phyloP scores from a whole-genome alignment of 2,329 filamentous ascomycete genomes.

The Thielaviopsis musarum region DNA sequence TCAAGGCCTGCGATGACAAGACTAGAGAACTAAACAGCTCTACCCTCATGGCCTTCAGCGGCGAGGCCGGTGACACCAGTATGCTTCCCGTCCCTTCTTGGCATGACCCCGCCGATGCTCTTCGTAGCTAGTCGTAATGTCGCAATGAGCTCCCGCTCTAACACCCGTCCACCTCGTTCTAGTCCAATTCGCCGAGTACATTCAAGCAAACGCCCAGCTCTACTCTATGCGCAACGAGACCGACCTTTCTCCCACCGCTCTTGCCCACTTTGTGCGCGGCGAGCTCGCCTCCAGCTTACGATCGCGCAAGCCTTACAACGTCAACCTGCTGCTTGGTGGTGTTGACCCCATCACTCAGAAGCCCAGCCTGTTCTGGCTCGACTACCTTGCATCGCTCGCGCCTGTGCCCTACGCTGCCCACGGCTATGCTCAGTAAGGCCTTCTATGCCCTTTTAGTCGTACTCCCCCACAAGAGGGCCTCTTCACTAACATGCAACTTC shows the following conservation, averaged over 20 bases:
- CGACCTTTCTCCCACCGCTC: conserved; percentile 74
- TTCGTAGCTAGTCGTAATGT: not conserved
- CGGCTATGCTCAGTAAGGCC: conserved; percentile 80
- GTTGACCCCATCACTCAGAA: conserved; percentile 83
- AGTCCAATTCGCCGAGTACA: conserved; percentile 99
- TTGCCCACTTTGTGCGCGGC: conserved; percentile 83
- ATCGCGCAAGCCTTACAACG: conserved; percentile 86
- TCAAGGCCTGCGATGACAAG: conserved; percentile 94
- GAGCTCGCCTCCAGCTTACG: conserved; percentile 83
- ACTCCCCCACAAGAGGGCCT: not conserved
- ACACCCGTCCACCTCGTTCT: conserved; percentile 13
- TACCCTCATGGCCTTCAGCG: conserved; percentile 86
- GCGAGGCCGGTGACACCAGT: conserved; percentile 93
- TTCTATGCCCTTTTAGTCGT: conserved; percentile 9
- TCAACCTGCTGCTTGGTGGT: conserved; percentile 89
- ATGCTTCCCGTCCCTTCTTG: conserved; percentile 17
- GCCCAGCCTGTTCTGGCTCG: conserved; percentile 90
- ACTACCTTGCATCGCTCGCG: conserved; percentile 83
- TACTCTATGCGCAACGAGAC: conserved; percentile 97
- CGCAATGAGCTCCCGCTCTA: conserved; percentile 5
- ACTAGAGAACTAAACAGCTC: conserved; percentile 83
- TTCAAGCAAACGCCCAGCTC: conserved; percentile 94
- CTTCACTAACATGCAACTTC: not conserved
- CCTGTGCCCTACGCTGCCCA: conserved; percentile 90
- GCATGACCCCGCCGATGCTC: not conserved